Base-by-base conservation (phyloP, 805 yeast species). In the Spathaspora sp. region DNA sequence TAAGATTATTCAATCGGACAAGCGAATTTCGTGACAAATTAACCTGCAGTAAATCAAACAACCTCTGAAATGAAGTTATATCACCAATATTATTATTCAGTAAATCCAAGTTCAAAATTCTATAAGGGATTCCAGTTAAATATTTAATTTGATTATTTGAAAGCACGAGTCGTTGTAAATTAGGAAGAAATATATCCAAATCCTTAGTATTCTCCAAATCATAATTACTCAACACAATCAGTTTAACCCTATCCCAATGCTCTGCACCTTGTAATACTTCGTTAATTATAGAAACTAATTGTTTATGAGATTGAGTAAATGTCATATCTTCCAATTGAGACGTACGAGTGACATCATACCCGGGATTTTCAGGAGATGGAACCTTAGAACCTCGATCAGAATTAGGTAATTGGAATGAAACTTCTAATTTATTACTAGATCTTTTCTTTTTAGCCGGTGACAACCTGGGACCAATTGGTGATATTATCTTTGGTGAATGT, bases 271-370 rank as follows among this genome's bases (percentile, higher is more conserved):
- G 58, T 47, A 76, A 64, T 2, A 63, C 57, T 38, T 75, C 77
- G 0, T 80, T 78, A 26, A 81, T 71, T 2, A 77, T 69, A 6
- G 79, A 65, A 3, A 79, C 79, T 39, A 81, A 59, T 12, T 65
- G 64, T 47, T 63, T 69, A 51, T 73, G 73, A 0, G 80, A 70
- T 55, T 78, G 77, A 1, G 82, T 68, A 56, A 80, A 81, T 2
- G 84, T 76, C 3, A 77, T 49, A 45, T 78, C 77, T 11, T 67
- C 65, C 5, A 78, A 49, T 28, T 74, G 75, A 2, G 81, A 75
- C 2, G 71, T 57, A 18, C 68, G 67, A 0, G 83, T 78, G 1
- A 77, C 75, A 48, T 76, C 70, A 40, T 18, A 35, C 16, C 40
- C 12, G 38, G 50, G 11, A 12, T 45, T 11, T 16, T 35, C 46